Evolutionary conservation across 768 basidiomycete genomes (phyloP), one percentile per base, ranked within the genome.

Genomic region (Suillus plorans): DNA sequence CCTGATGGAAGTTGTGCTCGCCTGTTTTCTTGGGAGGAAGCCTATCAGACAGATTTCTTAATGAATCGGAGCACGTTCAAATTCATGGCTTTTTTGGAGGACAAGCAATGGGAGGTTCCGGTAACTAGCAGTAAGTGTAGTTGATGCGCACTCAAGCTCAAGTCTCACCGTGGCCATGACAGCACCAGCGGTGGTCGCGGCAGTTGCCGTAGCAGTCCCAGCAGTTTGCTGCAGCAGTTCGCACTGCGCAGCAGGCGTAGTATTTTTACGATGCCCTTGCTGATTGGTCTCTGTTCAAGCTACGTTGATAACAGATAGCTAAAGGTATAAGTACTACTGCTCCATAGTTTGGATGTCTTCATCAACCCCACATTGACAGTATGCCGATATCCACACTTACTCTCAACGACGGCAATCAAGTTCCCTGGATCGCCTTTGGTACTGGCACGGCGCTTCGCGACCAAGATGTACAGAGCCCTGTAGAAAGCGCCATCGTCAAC

Each of bases 391-490:
- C 66, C 28, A 67, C 68, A 16, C 65, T 78, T 59, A 66, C 72
- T 10, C 75, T 81, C 34, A 80, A 79, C 68, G 77, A 80, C 69
- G 76, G 77, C 57, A 72, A 67, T 60, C 69, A 65, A 28, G 78
- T 80, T 50, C 81, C 80, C 9, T 71, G 72, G 73, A 69, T 80
- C 42, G 79, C 68, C 18, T 80, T 80, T 63, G 80, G 80, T 31
- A 52, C 50, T 0, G 50, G 50, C 14, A 78, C 79, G 0, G 75
- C 73, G 8, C 68, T 75, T 34, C 77, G 69, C 53, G 36, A 42
- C 5, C 71, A 72, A 60, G 74, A 79, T 52, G 78, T 71, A 28
- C 50, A 69, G 64, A 56, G 64, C 31, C 25, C 50, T 28, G 50
- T 52, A 14, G 50, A 52, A 1, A 63, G 63, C 22, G 80, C 80